phyloP scores from a whole-genome alignment of 495 filamentous ascomycete species.

The Penicillium paradoxum region DNA sequence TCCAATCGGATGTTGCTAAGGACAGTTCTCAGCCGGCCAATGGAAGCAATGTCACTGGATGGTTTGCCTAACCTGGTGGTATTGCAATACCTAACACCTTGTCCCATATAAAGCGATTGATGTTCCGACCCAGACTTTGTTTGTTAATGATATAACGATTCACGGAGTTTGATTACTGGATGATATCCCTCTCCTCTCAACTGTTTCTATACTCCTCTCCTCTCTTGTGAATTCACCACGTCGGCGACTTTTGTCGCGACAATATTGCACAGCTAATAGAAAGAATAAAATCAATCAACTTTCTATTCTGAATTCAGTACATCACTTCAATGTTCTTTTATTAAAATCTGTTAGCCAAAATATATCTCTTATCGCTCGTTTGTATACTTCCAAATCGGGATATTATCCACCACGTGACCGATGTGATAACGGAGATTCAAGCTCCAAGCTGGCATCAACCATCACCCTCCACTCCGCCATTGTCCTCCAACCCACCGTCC shows the following conservation, averaged over 20 bases:
- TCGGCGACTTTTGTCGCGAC: neutral
- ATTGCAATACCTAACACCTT: neutral
- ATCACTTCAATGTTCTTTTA: too few species aligned
- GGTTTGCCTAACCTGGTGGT: conserved; percentile 21
- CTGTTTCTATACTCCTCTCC: conserved; percentile 6
- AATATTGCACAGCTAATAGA: neutral
- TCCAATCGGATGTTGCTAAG: conserved; percentile 40
- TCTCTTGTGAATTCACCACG: neutral
- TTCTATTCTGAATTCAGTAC: too few species aligned
- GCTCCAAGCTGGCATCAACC: conserved; percentile 32
- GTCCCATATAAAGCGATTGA: neutral
- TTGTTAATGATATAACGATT: conserved; percentile 6
- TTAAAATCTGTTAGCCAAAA: neutral
- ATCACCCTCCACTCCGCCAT: conserved; percentile 20
- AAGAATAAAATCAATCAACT: too few species aligned
- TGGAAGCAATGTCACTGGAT: conserved; percentile 29
- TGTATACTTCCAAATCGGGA: conserved; percentile 5
- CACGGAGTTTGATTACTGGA: neutral
- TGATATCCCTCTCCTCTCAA: conserved; percentile 13
- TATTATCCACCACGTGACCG: conserved; percentile 22
- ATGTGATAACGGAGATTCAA: conserved; percentile 21
- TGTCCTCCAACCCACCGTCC: conserved; percentile 12
- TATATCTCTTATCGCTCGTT: neutral
- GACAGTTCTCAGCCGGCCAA: conserved; percentile 15
- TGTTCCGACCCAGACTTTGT: neutral